Percentiles rank a stretch among this genome's conserved stretches.
These are phyloP conservation scores for Boletus tomentosulus DNA, from an alignment of 768 basidiomycete genomes.

Conservation along the genomic window DNA sequence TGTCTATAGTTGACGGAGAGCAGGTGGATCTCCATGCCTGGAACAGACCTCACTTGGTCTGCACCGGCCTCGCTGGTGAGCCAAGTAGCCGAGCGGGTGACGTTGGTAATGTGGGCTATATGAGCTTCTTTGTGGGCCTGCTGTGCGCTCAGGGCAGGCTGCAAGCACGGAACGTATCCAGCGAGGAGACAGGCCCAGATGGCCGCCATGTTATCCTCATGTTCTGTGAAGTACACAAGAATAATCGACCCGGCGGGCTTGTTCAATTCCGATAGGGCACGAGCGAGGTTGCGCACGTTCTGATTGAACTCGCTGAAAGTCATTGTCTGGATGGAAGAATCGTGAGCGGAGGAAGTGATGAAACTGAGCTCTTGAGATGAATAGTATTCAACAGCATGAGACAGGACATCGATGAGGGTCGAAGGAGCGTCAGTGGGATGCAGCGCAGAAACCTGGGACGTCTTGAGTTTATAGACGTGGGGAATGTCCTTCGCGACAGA, in stretches of 20 bases:
- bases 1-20: no score
- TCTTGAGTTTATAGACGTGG: background rate
- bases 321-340: slow-evolving; percentile 27
- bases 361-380: slow-evolving; percentile 25
- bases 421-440: background rate
- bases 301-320: slow-evolving; percentile 20
- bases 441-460: background rate
- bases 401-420: slow-evolving; percentile 23
- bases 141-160: slow-evolving; percentile 32
- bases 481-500: background rate
- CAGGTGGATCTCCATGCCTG: slow-evolving; percentile 22
- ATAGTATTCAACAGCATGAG: slow-evolving; percentile 18
- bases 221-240: slow-evolving; percentile 29
- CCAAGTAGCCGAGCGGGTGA: slow-evolving; percentile 21
- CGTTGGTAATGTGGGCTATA: slow-evolving; percentile 23
- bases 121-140: slow-evolving; percentile 30
- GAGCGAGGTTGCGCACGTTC: background rate
- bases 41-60: slow-evolving; percentile 18
- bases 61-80: slow-evolving; percentile 23
- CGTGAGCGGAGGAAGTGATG: slow-evolving; percentile 26
- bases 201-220: slow-evolving; percentile 32
- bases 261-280: slow-evolving; percentile 5
- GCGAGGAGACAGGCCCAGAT: slow-evolving; percentile 31
- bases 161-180: slow-evolving; percentile 30
- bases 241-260: slow-evolving; percentile 26